These are phyloP conservation scores for Heterobasidion occidentale DNA, from an alignment of 1,284 basidiomycete genomes.

Conservation along the genomic window DNA sequence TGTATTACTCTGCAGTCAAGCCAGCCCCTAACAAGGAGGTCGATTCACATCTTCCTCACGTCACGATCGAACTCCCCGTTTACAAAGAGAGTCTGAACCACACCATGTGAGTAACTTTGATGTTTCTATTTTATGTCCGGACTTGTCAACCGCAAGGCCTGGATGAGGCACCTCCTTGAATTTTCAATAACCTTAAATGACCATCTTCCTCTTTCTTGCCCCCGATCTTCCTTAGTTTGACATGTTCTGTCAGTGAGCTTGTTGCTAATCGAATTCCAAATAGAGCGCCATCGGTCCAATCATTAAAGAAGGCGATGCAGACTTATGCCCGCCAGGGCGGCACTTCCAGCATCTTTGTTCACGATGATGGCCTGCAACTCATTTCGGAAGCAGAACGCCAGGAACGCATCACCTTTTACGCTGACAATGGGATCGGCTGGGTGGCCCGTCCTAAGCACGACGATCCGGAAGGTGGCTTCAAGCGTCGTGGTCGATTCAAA, in stretches of 20 bases:
- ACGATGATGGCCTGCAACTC: slow-evolving; percentile 62
- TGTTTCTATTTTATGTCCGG: background rate
- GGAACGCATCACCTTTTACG: slow-evolving; percentile 38
- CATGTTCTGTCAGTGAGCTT: background rate
- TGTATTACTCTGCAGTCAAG: slow-evolving; percentile 59
- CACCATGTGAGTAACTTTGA: slow-evolving; percentile 46
- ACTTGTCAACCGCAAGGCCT: background rate
- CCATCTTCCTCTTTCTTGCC: background rate
- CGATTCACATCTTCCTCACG: slow-evolving; percentile 59
- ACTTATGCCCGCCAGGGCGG: slow-evolving; percentile 81
- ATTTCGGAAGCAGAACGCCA: slow-evolving; percentile 27
- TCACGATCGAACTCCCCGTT: slow-evolving; percentile 74
- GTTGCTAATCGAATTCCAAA: background rate
- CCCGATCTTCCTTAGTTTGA: background rate
- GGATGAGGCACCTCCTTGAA: too few species aligned
- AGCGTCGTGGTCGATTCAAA: slow-evolving; percentile 53
- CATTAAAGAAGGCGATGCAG: slow-evolving; percentile 80
- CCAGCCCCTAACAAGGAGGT: slow-evolving; percentile 55
- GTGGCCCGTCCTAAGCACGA: slow-evolving; percentile 46
- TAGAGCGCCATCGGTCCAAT: slow-evolving; percentile 70
- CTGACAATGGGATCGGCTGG: slow-evolving; percentile 46
- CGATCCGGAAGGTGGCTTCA: slow-evolving; percentile 33
- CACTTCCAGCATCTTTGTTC: slow-evolving; percentile 67
- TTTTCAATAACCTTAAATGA: too few species aligned
- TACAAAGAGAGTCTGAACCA: slow-evolving; percentile 70